phyloP scores from a whole-genome alignment of 1,284 basidiomycete species.

The Xerocomus minutiporus region DNA sequence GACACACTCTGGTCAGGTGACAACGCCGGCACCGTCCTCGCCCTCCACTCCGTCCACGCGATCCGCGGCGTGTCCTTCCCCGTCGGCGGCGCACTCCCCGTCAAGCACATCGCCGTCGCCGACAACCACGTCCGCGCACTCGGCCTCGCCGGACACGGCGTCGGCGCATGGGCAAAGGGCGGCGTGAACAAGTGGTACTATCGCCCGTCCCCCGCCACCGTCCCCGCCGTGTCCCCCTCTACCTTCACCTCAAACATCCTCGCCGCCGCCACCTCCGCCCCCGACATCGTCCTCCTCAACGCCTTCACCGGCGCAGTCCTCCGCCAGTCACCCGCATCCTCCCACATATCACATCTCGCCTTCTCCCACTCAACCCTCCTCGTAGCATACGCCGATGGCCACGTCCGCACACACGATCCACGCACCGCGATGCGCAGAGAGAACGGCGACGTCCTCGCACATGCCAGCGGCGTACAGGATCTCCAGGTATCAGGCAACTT shows the following conservation, averaged over 20 bases:
- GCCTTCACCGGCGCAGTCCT: slow-evolving; percentile 67
- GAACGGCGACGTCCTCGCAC: slow-evolving; percentile 63
- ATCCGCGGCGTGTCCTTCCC: slow-evolving; percentile 76
- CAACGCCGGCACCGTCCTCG: slow-evolving; percentile 67
- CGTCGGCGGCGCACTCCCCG: slow-evolving; percentile 57
- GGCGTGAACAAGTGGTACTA: slow-evolving; percentile 79
- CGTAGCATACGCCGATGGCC: slow-evolving; percentile 81
- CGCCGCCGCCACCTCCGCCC: slow-evolving; percentile 59
- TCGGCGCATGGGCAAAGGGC: slow-evolving; percentile 76
- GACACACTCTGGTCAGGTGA: slow-evolving; percentile 88
- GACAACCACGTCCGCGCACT: slow-evolving; percentile 72
- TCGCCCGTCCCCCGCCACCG: slow-evolving; percentile 38
- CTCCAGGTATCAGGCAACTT: slow-evolving; percentile 75
- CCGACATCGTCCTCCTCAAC: slow-evolving; percentile 71
- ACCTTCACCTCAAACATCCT: slow-evolving; percentile 50
- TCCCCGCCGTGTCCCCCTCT: slow-evolving; percentile 60
- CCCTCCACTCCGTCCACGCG: slow-evolving; percentile 67
- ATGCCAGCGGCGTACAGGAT: slow-evolving; percentile 79
- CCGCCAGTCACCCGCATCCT: slow-evolving; percentile 53
- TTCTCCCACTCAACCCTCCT: slow-evolving; percentile 63
- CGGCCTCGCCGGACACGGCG: slow-evolving; percentile 51
- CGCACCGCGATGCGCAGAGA: slow-evolving; percentile 56
- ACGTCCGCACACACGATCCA: slow-evolving; percentile 80
- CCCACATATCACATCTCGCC: slow-evolving; percentile 61
- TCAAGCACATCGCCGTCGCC: slow-evolving; percentile 69